Conservation (phyloP, 1,139 yeast genomes). For the Sugiyamaella sp. region DNA sequence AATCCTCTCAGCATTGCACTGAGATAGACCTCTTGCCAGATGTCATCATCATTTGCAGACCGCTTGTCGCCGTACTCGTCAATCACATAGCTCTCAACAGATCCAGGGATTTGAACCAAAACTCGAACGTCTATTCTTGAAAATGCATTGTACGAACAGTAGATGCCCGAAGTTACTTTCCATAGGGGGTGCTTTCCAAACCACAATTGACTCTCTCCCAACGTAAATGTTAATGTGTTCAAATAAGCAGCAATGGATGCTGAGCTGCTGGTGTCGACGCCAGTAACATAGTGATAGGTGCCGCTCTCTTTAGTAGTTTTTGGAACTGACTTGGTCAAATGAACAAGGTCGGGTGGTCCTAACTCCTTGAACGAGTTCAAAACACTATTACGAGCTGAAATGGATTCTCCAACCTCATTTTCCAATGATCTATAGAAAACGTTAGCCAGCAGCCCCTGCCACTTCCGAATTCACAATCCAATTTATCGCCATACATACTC, state of each 20-base stretch:
- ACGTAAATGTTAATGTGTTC: conserved; percentile 65
- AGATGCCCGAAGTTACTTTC: conserved; percentile 74
- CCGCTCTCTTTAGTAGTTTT: conserved; percentile 49
- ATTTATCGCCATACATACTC: conserved; percentile 36
- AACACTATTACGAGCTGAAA: conserved; percentile 52
- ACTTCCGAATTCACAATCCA: not conserved
- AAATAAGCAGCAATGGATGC: conserved; percentile 71
- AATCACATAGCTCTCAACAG: conserved; percentile 73
- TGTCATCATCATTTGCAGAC: conserved; percentile 36
- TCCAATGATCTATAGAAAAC: conserved; percentile 47
- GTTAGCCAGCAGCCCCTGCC: not conserved
- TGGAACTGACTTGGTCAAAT: conserved; percentile 52
- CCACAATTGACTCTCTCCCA: conserved; percentile 67
- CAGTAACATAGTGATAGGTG: conserved; percentile 73
- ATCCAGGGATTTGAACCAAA: conserved; percentile 70
- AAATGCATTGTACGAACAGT: conserved; percentile 70
- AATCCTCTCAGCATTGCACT: conserved; percentile 73
- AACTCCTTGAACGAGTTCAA: conserved; percentile 56
- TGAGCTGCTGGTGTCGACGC: conserved; percentile 61
- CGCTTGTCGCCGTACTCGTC: conserved; percentile 53
- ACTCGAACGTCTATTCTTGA: conserved; percentile 71
- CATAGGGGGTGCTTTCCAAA: conserved; percentile 75
- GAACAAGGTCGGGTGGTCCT: conserved; percentile 93
- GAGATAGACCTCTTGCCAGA: conserved; percentile 83
- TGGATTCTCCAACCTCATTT: conserved; percentile 52